These are phyloP conservation scores for Trametes polyzona DNA, from an alignment of 1,284 basidiomycete species.

Conservation along the genomic window DNA sequence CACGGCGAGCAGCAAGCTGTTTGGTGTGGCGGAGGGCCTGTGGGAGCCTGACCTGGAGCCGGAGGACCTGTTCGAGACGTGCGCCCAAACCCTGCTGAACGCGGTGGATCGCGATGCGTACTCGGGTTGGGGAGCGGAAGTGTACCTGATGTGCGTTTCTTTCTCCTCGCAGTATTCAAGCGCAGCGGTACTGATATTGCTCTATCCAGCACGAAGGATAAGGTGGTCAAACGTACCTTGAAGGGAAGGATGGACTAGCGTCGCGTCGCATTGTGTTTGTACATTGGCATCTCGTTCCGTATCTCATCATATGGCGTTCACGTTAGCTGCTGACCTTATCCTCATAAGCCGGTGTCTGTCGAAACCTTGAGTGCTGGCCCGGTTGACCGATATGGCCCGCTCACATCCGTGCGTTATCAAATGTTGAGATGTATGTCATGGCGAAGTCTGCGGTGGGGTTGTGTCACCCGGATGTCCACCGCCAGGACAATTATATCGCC, in stretches of 20 bases:
- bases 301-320: background rate
- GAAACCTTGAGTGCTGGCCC: no score
- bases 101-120: constrained; percentile 96
- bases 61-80: constrained; percentile 98
- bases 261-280: constrained; percentile 21
- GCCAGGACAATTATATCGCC: no score
- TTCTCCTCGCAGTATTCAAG: background rate
- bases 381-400: no score
- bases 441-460: no score
- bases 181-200: background rate
- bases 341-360: no score
- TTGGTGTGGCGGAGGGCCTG: constrained; percentile 96
- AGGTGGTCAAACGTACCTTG: constrained; percentile 83
- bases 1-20: constrained; percentile 92
- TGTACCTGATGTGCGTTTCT: constrained; percentile 89
- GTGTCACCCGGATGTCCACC: no score
- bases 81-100: constrained; percentile 95
- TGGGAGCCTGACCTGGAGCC: constrained; percentile 98
- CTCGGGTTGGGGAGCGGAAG: constrained; percentile 96
- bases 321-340: no score
- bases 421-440: no score
- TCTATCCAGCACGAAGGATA: constrained; percentile 76
- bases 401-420: no score
- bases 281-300: constrained; percentile 15
- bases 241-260: constrained; percentile 90